Evolutionary conservation across 2,329 filamentous ascomycete species (phyloP), one percentile per base, ranked within the genome.

Genomic region (Aspergillus sp.): DNA sequence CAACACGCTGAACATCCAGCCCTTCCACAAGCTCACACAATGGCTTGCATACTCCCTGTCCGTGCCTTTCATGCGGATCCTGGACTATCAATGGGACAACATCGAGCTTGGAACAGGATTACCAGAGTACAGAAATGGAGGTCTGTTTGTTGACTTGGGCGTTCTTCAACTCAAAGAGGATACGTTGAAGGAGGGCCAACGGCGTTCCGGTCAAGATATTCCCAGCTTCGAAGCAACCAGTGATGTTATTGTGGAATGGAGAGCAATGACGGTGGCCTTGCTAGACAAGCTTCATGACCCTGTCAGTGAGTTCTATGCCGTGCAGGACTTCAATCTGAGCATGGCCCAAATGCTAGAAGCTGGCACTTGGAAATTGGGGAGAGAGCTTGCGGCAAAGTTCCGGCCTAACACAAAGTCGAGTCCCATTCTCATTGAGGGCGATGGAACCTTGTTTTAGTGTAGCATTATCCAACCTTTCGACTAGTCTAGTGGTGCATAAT

Each of bases 1-100:
- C 39, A 31, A 43, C 19, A 48, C 53, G n/a, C 46, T 43, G 8
- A 48, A 50, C 13, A 77, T 78, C 9, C 70, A 76, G 5, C 76
- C 76, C 0, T 78, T 78, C 56, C 79, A 82, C 57, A 81, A 81
- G 50, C 72, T 87, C 7, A 86, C 84, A 0, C 84, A 88, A 58
- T 88, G 84, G 85, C 74, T 88, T 5, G 78, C 78, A 1, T 88
- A 88, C 62, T 87, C 83, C 0, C 69, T 88, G 6, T 86, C 85
- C 68, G 82, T 86, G 4, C 78, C 79, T 0, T 81, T 83, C 53
- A 70, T 74, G 38, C 70, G 72, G 2, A 61, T 81, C 1, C 65
- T 83, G 7, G 69, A 70, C 1, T 69, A 75, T 10, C 65, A 72
- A 9, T 80, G 79, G 64, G 68, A 64, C 7, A 79, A 78, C 32